A percentile compares a stretch with the other conserved stretches of the same genome.
Conservation (phyloP, 495 filamentous ascomycete genomes). For the Hypoxylon lenormandii region DNA sequence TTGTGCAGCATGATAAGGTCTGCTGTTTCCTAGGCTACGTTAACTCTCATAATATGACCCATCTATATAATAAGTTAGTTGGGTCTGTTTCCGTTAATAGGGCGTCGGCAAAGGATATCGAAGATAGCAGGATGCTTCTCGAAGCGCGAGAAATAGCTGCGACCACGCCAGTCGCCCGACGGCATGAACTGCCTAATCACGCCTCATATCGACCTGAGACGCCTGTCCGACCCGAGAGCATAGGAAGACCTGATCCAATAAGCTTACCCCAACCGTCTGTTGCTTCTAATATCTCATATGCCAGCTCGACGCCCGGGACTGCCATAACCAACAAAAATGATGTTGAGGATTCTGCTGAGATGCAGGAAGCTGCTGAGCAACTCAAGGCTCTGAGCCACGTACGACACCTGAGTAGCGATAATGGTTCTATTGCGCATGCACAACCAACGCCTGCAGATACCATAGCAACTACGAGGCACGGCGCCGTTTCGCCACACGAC, state of each 20-base stretch:
- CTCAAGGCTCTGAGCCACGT: constrained; percentile 70
- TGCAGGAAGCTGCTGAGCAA: constrained; percentile 70
- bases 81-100: constrained; percentile 54
- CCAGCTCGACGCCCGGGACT: constrained; percentile 38
- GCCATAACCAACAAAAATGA: constrained; percentile 58
- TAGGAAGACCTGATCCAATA: constrained; percentile 42
- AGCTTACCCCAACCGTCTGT: constrained; percentile 35
- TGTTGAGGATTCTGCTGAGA: constrained; percentile 68
- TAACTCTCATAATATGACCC: constrained; percentile 69
- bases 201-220: constrained; percentile 51
- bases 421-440: constrained; percentile 41
- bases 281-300: constrained; percentile 37
- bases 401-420: constrained; percentile 61
- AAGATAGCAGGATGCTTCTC: constrained; percentile 63
- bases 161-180: constrained; percentile 47
- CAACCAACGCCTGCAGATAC: constrained; percentile 33
- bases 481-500: constrained; percentile 60
- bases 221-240: constrained; percentile 48
- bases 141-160: constrained; percentile 57
- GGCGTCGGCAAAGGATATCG: constrained; percentile 59
- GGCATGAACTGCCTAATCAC: constrained; percentile 44
- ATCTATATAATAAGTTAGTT: constrained; percentile 66
- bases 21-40: constrained; percentile 68
- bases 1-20: constrained; percentile 68
- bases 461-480: constrained; percentile 43